Base-by-base conservation (phyloP, 495 filamentous ascomycete species). In the Trichoderma virens region DNA sequence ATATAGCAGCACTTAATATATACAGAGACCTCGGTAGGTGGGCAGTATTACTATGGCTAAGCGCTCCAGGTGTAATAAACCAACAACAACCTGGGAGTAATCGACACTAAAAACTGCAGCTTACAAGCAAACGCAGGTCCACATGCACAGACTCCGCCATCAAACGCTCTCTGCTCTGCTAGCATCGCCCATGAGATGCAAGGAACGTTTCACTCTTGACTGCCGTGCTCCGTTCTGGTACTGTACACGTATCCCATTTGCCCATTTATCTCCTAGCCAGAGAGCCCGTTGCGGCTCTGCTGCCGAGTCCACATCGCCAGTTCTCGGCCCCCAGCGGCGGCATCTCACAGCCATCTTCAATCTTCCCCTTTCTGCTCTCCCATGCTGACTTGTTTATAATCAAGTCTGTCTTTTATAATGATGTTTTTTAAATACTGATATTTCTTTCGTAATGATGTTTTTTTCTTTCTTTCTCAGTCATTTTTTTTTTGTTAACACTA, bases 191-290 rank as follows among this genome's bases (percentile, higher is more conserved):
- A 34, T 60, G 28, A 35, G 59, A 23, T 34, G 31, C 59, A 61
- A 61, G 35, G 31, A 61, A 61, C 35, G 11, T 5, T 5, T 30
- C 27, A n/a, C 6, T 16, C n/a, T 60, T 18, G 13, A 41, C 2
- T 18, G 38, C 51, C 47, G 23, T n/a, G n/a, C n/a, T n/a, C n/a
- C n/a, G n/a, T n/a, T n/a, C n/a, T n/a, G n/a, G n/a, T n/a, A n/a
- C n/a, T n/a, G n/a, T n/a, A n/a, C n/a, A n/a, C n/a, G n/a, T 47
- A n/a, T 47, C 43, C 43, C 43, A 47, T 47, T 47, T 47, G 43
- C 43, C 20, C 43, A 47, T 3, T n/a, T 23, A 47, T 47, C n/a
- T 47, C 43, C n/a, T 47, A 47, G 43, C n/a, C 18, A 18, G 18
- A 47, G n/a, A 18, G 38, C 38, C 38, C 18, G 38, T 18, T 41